Evolutionary conservation across 495 filamentous ascomycete genomes (phyloP).

Genomic region (Hyaloscypha variabilis): DNA sequence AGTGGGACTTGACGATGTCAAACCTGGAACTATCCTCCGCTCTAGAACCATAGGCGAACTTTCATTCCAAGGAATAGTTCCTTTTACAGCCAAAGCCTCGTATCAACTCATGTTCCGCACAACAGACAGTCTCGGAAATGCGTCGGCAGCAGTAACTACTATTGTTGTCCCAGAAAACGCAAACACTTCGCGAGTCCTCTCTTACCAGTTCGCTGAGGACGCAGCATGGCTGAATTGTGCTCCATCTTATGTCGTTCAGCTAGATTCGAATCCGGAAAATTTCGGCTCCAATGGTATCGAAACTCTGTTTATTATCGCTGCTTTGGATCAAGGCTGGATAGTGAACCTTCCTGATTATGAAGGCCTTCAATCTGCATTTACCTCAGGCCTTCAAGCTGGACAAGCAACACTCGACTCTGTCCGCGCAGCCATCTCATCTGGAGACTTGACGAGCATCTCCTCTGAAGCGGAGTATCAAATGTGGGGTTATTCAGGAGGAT

Average conservation of each 20-base stretch:
- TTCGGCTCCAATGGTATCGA: no score
- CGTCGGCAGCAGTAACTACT: constrained; percentile 51
- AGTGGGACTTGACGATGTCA: constrained; percentile 35
- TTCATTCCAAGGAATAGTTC: no score
- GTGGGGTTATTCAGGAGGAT: constrained; percentile 61
- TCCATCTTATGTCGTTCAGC: constrained; percentile 32
- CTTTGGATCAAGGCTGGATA: constrained; percentile 45
- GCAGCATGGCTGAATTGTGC: constrained; percentile 11
- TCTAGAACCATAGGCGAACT: constrained; percentile 13
- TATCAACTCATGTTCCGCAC: constrained; percentile 55
- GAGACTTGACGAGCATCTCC: neutral
- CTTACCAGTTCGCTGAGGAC: constrained; percentile 49
- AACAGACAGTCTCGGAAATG: constrained; percentile 43
- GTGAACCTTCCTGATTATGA: constrained; percentile 53
- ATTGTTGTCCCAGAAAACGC: constrained; percentile 43
- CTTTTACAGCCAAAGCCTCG: constrained; percentile 29
- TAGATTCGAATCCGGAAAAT: constrained; percentile 13
- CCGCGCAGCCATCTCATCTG: constrained; percentile 40
- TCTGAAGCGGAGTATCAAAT: constrained; percentile 35
- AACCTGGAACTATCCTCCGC: constrained; percentile 45
- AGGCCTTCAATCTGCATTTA: constrained; percentile 43
- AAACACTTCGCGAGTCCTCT: no score
- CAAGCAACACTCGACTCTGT: constrained; percentile 49
- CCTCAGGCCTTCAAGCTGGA: constrained; percentile 43
- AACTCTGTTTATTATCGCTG: no score